A percentile compares a stretch with the other conserved stretches of the same genome.
These are phyloP conservation scores for Saprolegnia diclina DNA, from an alignment of 352 stramenopile genomes.

Conservation along the genomic window DNA sequence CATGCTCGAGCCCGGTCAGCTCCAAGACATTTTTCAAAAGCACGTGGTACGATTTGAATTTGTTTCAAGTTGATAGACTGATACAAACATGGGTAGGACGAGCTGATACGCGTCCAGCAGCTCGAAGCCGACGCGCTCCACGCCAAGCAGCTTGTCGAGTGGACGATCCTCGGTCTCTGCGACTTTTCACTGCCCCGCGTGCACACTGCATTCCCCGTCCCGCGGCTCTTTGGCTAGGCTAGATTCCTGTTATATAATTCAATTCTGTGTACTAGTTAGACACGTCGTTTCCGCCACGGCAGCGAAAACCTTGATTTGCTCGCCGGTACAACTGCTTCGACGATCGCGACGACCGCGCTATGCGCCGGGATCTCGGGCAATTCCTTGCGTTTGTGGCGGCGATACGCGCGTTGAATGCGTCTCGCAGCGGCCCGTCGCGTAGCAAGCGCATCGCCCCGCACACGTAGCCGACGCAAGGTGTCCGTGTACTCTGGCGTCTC, in stretches of 20 bases:
- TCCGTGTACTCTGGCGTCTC: neutral
- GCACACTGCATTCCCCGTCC: slow-evolving; percentile 4
- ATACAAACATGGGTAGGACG: slow-evolving; percentile 28
- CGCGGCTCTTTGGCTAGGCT: slow-evolving; percentile 19
- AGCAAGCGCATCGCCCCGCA: neutral
- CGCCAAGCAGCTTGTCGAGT: slow-evolving; percentile 34
- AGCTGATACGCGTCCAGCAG: slow-evolving; percentile 44
- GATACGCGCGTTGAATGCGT: neutral
- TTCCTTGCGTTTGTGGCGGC: neutral
- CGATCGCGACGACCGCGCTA: neutral
- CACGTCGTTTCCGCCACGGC: neutral
- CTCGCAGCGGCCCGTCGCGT: neutral
- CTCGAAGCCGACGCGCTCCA: slow-evolving; percentile 45
- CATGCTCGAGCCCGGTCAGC: slow-evolving; percentile 48
- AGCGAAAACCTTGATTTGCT: neutral
- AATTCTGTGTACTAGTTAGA: neutral
- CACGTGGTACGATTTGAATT: slow-evolving; percentile 23
- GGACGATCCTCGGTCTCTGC: slow-evolving; percentile 11
- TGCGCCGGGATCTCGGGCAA: neutral
- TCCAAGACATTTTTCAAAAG: slow-evolving; percentile 38
- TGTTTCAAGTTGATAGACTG: neutral
- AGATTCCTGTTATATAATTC: neutral
- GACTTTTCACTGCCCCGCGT: slow-evolving; percentile 15
- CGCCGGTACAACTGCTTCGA: neutral
- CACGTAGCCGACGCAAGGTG: neutral